Conservation (phyloP, 805 yeast species). For the Zygotorulaspora chibaensis region DNA sequence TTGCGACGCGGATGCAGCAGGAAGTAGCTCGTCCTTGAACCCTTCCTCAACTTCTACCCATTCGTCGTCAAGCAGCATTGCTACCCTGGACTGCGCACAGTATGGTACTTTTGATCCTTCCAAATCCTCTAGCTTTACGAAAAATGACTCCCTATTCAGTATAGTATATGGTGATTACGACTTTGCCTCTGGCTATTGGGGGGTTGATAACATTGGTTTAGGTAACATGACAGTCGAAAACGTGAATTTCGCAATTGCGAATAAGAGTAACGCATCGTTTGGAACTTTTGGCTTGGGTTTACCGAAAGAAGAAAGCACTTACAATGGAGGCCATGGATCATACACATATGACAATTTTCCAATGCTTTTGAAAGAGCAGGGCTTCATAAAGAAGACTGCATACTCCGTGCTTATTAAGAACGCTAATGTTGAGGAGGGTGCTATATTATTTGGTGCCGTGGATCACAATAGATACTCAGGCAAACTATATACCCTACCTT, state of each 20-base stretch:
- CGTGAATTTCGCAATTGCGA: conserved; percentile 71
- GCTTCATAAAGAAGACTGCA: conserved; percentile 48
- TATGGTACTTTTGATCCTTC: conserved; percentile 35
- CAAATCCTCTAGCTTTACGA: conserved; percentile 21
- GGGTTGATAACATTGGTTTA: conserved; percentile 52
- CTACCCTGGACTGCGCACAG: conserved; percentile 36
- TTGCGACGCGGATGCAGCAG: conserved; percentile 25
- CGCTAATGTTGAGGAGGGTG: conserved; percentile 40
- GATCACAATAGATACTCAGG: conserved; percentile 59
- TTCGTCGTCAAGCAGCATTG: conserved; percentile 7
- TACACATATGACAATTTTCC: conserved; percentile 68
- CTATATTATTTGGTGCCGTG: conserved; percentile 61
- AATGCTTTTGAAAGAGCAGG: conserved; percentile 49
- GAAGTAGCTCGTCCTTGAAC: neutral
- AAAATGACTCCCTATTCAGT: conserved; percentile 36
- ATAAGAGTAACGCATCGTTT: conserved; percentile 51
- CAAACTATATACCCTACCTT: conserved; percentile 42
- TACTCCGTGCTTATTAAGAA: conserved; percentile 58
- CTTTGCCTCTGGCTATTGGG: conserved; percentile 41
- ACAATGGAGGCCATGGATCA: conserved; percentile 29
- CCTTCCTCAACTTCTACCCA: neutral
- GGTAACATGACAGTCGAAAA: conserved; percentile 46
- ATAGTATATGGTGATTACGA: conserved; percentile 52
- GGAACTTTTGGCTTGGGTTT: conserved; percentile 77
- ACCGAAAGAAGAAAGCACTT: conserved; percentile 62